Evolutionary conservation across 192 early-diverging fungal genomes (phyloP).

Genomic region (Rhizoclosmatium sp.): DNA sequence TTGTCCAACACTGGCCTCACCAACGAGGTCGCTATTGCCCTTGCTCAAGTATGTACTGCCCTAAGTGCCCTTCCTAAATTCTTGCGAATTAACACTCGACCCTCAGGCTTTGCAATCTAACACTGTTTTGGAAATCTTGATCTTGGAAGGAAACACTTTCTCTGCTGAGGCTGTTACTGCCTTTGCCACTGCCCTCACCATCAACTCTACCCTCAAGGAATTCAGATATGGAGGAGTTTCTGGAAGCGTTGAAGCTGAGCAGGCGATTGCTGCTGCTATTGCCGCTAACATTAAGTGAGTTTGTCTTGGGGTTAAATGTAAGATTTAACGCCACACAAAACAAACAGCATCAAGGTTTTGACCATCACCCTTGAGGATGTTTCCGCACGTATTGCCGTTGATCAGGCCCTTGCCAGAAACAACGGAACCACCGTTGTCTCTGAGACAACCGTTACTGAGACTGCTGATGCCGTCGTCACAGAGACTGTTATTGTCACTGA

Average conservation of each 20-base stretch:
- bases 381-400: conserved; percentile 49
- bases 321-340: background rate
- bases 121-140: conserved; percentile 45
- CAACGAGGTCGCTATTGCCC: conserved; percentile 47
- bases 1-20: conserved; percentile 36
- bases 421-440: conserved; percentile 35
- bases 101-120: conserved; percentile 45
- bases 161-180: conserved; percentile 53
- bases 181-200: conserved; percentile 45
- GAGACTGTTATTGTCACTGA: background rate
- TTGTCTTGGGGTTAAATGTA: background rate
- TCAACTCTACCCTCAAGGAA: conserved; percentile 50
- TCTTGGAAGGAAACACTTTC: conserved; percentile 50
- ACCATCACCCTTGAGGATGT: conserved; percentile 48
- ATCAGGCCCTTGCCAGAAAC: conserved; percentile 56
- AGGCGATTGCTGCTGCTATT: conserved; percentile 14
- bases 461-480: background rate
- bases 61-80: background rate
- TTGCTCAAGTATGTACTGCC: conserved; percentile 19
- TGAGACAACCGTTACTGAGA: conserved; percentile 3
- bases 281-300: conserved; percentile 10
- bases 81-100: background rate
- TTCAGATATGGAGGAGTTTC: conserved; percentile 44
- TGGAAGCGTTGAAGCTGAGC: conserved; percentile 7
- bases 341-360: conserved; percentile 41